A percentile compares a stretch with the other conserved stretches of the same genome.
Evolutionary conservation across 176 grass and related monocot genomes (phyloP).

Genomic region (Carex cristatella): DNA sequence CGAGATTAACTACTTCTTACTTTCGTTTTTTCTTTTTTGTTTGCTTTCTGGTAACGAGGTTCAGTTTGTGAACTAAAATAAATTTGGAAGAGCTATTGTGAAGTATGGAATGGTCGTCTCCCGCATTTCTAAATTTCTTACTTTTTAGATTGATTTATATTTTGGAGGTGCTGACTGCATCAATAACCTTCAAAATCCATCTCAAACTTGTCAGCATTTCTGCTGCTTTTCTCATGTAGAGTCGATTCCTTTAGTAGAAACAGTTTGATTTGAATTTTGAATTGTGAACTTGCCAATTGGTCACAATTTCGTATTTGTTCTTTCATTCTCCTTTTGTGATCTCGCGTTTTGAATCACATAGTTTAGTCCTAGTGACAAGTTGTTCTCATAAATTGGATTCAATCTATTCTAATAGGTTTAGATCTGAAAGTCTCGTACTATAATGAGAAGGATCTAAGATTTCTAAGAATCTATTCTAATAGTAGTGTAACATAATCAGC

Average conservation of each 20-base stretch:
- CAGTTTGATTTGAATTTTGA: background rate
- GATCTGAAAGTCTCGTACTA: background rate
- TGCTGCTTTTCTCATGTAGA: background rate
- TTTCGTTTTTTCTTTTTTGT: background rate
- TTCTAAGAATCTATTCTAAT: background rate
- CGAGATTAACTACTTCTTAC: background rate
- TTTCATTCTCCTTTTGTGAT: background rate
- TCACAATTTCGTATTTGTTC: background rate
- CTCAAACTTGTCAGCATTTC: too few relatives aligned
- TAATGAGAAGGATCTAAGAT: background rate
- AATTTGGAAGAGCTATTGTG: too few relatives aligned
- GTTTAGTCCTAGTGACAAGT: background rate
- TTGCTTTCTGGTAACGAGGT: background rate
- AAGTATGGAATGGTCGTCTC: background rate
- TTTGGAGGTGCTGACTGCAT: background rate
- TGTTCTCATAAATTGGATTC: background rate
- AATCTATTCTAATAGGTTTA: background rate
- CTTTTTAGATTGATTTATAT: background rate
- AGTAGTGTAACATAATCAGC: background rate
- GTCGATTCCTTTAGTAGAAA: background rate
- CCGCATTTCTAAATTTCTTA: background rate
- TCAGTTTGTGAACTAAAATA: background rate
- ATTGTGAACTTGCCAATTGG: background rate
- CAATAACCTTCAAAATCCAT: too few relatives aligned
- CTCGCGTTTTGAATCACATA: background rate